These are phyloP conservation scores for Sordaria brevicollis DNA, from an alignment of 495 filamentous ascomycete genomes.

Conservation along the genomic window DNA sequence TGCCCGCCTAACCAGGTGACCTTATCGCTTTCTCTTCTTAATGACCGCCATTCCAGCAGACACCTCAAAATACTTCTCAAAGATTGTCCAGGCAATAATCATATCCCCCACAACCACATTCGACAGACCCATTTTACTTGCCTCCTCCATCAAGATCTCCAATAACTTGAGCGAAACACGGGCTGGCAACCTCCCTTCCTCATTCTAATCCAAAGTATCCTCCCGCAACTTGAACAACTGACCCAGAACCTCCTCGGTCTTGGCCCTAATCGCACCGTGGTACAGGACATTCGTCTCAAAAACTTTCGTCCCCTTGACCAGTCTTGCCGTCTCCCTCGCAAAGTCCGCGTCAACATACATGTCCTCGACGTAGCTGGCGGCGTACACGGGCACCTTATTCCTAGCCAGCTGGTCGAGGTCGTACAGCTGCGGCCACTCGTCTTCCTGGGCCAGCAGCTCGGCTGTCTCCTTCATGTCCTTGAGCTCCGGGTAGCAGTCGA, in stretches of 20 bases:
- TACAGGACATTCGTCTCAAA: slow-evolving; percentile 80
- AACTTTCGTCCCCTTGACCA: slow-evolving; percentile 68
- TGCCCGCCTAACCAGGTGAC: no score
- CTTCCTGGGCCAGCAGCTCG: slow-evolving; percentile 52
- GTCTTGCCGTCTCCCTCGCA: slow-evolving; percentile 58
- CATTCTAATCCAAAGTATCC: slow-evolving; percentile 66
- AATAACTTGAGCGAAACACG: no score
- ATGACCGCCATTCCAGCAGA: no score
- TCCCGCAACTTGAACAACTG: slow-evolving; percentile 61
- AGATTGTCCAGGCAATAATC: no score
- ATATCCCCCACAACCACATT: no score
- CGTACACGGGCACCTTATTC: slow-evolving; percentile 84
- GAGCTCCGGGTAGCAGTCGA: slow-evolving; percentile 66
- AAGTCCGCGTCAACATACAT: slow-evolving; percentile 87
- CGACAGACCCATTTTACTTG: no score
- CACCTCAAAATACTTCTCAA: no score
- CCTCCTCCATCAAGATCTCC: no score
- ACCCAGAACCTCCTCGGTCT: slow-evolving; percentile 61
- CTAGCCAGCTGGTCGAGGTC: slow-evolving; percentile 57
- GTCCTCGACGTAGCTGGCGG: slow-evolving; percentile 76
- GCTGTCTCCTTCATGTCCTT: slow-evolving; percentile 52
- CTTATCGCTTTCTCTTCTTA: no score
- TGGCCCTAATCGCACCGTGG: slow-evolving; percentile 68
- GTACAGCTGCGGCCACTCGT: slow-evolving; percentile 67
- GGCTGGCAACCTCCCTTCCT: no score